Evolutionary conservation across 2,329 filamentous ascomycete genomes (phyloP), one percentile per base, ranked within the genome.

Genomic region (Xylariaceae sp.): DNA sequence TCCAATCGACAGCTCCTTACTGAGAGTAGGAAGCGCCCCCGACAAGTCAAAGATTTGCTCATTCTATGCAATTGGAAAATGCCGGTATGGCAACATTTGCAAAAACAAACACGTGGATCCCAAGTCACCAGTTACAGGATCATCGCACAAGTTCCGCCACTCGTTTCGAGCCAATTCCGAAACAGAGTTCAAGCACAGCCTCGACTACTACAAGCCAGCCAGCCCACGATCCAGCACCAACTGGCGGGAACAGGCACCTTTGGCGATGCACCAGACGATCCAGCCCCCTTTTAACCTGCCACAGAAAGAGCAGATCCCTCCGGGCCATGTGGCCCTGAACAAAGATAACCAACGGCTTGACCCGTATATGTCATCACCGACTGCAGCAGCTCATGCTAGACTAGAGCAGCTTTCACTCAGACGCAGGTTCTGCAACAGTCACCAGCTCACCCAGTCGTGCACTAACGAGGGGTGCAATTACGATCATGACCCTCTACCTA

Each of bases 11-110:
- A 22, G 14, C 42, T 41, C 36, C 10, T 43, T 33, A 36, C 52
- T 32, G 40, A 41, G 44, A 38, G 17, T 7, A 39, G 17, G 11
- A 36, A 39, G 9, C 2, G 15, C 36, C 36, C 15, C 51, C 15
- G 41, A 41, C 43, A 42, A 61, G 44, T 6, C 55, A 3, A 59
- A 62, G 27, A 27, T 58, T 12, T 68, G 65, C 39, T 49, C 50
- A 2, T 67, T 63, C 44, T 52, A 62, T 32, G 51, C 58, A 11
- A 12, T 55, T 11, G 65, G 63, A 6, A 66, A 63, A 43, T 67
- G 64, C 52, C 60, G 60, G 36, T 65, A 58, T 19, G 65, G 63
- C 39, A 58, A 56, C 31, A 42, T 38, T 1, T 67, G 66, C 54
- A 66, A 60, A 39, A 57, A 59, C 10, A 45, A 58, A 35, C 65